Conservation (phyloP, 164 flowering plant genomes). For the Paratinospora sagittata region DNA sequence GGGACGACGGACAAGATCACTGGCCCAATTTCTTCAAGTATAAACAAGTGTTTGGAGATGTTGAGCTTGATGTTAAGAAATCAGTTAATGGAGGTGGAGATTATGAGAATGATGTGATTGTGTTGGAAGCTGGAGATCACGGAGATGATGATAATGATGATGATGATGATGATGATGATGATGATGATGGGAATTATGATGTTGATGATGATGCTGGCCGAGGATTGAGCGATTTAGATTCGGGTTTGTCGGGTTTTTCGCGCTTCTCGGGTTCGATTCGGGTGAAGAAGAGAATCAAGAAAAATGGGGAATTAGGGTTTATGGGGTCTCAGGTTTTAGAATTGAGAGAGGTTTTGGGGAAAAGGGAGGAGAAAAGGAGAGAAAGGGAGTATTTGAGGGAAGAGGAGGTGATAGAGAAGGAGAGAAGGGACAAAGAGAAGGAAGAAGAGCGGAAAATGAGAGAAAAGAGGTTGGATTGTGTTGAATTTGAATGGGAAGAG, state of each 20-base stretch:
- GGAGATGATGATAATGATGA: conserved; percentile 12
- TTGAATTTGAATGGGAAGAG: conserved; percentile 48
- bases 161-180: too few species aligned
- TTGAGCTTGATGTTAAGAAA: too few species aligned
- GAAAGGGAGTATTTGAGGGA: conserved; percentile 35
- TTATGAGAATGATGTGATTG: conserved; percentile 24
- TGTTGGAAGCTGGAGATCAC: conserved; percentile 26
- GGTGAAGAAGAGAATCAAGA: conserved; percentile 27
- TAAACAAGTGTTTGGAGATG: too few species aligned
- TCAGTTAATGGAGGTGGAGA: not conserved
- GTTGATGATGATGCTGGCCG: conserved; percentile 8
- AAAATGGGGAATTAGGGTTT: conserved; percentile 34
- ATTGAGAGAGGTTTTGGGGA: conserved; percentile 41
- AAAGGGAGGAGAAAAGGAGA: conserved; percentile 47
- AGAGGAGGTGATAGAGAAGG: conserved; percentile 25
- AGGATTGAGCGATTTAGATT: conserved; percentile 15
- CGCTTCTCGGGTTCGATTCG: conserved; percentile 15
- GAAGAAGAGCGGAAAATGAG: conserved; percentile 29
- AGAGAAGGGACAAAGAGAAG: conserved; percentile 23
- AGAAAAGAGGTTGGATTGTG: conserved; percentile 36
- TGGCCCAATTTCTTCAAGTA: conserved; percentile 81
- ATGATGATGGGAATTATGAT: too few species aligned
- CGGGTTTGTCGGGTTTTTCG: too few species aligned
- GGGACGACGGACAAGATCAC: conserved; percentile 71
- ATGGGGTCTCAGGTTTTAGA: conserved; percentile 44